These are phyloP conservation scores for Paspalum vaginatum DNA, from an alignment of 176 grass and related monocot species.

Conservation along the genomic window DNA sequence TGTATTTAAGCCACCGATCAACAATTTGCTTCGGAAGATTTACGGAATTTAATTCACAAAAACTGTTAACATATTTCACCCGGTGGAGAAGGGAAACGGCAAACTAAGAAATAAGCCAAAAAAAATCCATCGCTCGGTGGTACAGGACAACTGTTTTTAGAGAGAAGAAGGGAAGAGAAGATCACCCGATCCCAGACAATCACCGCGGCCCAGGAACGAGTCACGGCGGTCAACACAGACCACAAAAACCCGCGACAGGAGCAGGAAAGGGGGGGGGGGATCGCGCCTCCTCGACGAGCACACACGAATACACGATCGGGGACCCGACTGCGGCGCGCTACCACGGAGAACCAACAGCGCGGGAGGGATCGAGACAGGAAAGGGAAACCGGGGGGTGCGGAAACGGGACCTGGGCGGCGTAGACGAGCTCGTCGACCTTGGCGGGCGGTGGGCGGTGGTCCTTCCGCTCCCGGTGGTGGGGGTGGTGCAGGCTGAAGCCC, in stretches of 20 bases:
- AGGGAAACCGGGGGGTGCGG: background rate
- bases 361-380: background rate
- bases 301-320: constrained; percentile 3
- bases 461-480: constrained; percentile 50
- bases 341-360: background rate
- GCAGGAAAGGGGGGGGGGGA: background rate
- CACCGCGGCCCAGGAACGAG: background rate
- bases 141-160: background rate
- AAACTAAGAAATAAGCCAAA: background rate
- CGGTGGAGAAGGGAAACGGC: background rate
- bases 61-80: background rate
- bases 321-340: constrained; percentile 22
- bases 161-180: background rate
- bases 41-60: background rate
- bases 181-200: background rate
- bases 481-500: constrained; percentile 51
- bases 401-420: constrained; percentile 61
- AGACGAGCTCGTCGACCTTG: constrained; percentile 83
- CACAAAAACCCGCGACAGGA: background rate
- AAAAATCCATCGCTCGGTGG: background rate
- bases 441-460: constrained; percentile 51
- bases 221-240: background rate
- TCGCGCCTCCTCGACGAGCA: constrained; percentile 14
- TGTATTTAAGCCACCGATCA: background rate
- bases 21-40: background rate